These are phyloP conservation scores for Friedmanniomyces endolithicus DNA, from an alignment of 495 filamentous ascomycete genomes.

Conservation along the genomic window DNA sequence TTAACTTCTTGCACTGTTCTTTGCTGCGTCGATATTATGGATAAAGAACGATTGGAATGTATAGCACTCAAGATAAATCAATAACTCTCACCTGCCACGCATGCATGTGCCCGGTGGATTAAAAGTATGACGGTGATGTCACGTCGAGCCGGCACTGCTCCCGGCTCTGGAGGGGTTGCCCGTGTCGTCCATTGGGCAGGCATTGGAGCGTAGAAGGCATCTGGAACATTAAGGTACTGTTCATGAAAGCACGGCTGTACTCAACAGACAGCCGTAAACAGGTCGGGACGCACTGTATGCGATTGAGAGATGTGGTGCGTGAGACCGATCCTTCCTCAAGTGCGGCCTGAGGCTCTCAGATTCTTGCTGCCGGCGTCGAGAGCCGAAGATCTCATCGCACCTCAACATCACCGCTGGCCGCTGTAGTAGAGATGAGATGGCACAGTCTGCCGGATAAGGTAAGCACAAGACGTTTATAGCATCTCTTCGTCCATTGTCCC, in stretches of 20 bases:
- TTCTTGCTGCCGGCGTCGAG: no score
- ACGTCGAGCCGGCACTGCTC: neutral
- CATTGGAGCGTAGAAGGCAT: no score
- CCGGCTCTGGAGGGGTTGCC: neutral
- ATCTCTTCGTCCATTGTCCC: no score
- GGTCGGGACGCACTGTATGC: no score
- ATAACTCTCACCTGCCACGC: no score
- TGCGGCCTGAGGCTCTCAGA: neutral
- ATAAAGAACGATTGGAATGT: neutral
- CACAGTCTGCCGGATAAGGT: neutral
- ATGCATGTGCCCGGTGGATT: no score
- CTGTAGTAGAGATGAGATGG: neutral
- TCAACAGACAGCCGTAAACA: no score
- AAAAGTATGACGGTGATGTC: no score
- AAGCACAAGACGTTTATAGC: neutral
- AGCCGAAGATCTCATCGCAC: neutral
- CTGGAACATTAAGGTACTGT: no score
- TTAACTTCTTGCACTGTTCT: neutral
- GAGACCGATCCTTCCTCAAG: neutral
- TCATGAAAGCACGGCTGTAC: no score
- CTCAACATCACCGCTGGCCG: neutral
- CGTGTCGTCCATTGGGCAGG: no score
- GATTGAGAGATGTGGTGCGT: neutral
- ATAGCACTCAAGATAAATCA: no score
- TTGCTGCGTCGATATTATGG: neutral